Evolutionary conservation across 2,329 filamentous ascomycete genomes (phyloP).

Genomic region (Alternaria dauci): DNA sequence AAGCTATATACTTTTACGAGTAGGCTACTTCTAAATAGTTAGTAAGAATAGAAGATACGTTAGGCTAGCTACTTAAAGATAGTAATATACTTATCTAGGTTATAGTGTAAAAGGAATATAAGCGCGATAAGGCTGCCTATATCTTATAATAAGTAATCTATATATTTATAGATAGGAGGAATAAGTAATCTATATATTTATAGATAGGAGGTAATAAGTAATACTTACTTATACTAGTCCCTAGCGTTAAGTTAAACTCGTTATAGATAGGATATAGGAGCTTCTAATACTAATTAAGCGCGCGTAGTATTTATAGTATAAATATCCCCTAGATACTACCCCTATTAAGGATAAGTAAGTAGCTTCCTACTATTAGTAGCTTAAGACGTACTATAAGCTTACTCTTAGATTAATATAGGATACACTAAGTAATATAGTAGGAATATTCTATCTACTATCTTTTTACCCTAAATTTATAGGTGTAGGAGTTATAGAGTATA

Average conservation of each 20-base stretch:
- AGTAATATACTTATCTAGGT: conserved; percentile 14
- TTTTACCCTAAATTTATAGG: conserved; percentile 14
- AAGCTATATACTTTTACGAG: conserved; percentile 43
- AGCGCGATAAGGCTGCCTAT: conserved; percentile 25
- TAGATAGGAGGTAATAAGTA: background rate
- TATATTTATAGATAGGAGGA: no score
- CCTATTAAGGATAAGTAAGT: conserved; percentile 25
- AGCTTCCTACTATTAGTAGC: conserved; percentile 19
- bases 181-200: background rate
- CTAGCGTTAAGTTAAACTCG: conserved; percentile 24
- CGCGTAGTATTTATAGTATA: conserved; percentile 20
- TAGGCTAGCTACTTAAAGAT: conserved; percentile 20
- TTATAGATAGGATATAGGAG: conserved; percentile 28
- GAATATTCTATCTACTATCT: conserved; percentile 16
- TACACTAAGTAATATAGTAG: conserved; percentile 18
- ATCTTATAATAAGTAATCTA: no score
- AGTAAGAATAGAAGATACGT: conserved; percentile 12
- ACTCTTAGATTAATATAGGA: conserved; percentile 16
- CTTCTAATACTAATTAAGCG: conserved; percentile 15
- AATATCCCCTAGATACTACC: conserved; percentile 19
- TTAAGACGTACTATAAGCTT: conserved; percentile 18
- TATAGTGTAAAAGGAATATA: conserved; percentile 22
- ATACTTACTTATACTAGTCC: conserved; percentile 21
- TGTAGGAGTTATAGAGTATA: conserved; percentile 17
- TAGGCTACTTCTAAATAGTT: background rate